These are phyloP conservation scores for Plantago ovata DNA, from an alignment of 257 asterid genomes.

Conservation along the genomic window DNA sequence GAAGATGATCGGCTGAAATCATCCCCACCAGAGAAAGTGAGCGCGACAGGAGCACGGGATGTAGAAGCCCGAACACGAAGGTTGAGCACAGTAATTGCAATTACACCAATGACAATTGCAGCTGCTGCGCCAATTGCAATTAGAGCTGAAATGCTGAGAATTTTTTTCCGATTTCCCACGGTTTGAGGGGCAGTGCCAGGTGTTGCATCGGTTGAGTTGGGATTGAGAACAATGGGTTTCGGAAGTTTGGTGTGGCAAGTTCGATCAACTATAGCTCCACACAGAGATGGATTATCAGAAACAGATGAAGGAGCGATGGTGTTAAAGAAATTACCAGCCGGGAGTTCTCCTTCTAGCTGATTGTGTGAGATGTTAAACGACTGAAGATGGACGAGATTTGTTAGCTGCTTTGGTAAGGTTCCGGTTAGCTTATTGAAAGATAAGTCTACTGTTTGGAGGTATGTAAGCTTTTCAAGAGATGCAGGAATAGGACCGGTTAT, in stretches of 20 bases:
- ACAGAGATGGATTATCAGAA: constrained; percentile 63
- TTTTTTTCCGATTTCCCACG: constrained; percentile 58
- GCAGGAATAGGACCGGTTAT: constrained; percentile 61
- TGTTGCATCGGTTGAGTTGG: constrained; percentile 60
- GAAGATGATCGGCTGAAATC: constrained; percentile 61
- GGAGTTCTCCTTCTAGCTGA: constrained; percentile 77
- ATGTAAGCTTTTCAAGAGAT: constrained; percentile 47
- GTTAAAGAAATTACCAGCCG: constrained; percentile 72
- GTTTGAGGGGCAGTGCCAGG: constrained; percentile 43
- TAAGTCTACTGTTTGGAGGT: constrained; percentile 57
- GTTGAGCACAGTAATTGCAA: constrained; percentile 78
- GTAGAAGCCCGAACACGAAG: constrained; percentile 62
- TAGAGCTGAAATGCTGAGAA: constrained; percentile 79
- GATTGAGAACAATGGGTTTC: constrained; percentile 87
- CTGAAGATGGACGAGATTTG: constrained; percentile 57
- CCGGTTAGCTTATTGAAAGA: constrained; percentile 81
- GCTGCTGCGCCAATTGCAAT: constrained; percentile 93
- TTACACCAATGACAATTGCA: constrained; percentile 73
- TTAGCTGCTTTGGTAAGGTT: constrained; percentile 63
- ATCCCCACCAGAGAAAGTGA: constrained; percentile 67
- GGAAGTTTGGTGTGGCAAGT: constrained; percentile 69
- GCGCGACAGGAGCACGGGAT: constrained; percentile 53
- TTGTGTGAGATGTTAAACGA: constrained; percentile 82
- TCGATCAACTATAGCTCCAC: constrained; percentile 68
- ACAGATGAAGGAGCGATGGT: constrained; percentile 69